Evolutionary conservation across 2,329 filamentous ascomycete species (phyloP), one percentile per base, ranked within the genome.

Genomic region (Fusarium sp.): DNA sequence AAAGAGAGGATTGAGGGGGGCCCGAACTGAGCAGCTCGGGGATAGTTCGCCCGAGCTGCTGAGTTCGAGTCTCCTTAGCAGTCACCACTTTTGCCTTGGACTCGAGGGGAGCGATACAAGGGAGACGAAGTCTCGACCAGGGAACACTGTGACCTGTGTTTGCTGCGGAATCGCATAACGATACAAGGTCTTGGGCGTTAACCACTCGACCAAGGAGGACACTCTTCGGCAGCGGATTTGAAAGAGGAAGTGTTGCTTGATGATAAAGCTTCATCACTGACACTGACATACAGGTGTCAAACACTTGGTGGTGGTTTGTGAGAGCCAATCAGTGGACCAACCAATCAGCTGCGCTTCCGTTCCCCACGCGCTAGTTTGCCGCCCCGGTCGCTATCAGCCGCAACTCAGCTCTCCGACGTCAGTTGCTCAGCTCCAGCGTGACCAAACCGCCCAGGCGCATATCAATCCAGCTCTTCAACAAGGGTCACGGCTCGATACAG

Each of bases 381-480:
- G 79, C 80, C 78, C 74, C 25, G 18, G 79, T 79, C 77, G 80
- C 71, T 78, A 80, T 73, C 67, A 63, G 52, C 42, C 59, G 27
- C 25, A 66, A 63, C 63, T 72, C 63, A 58, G 63, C 60, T 65
- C 54, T 66, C 63, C 71, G 74, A 76, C 70, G 70, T 76, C 68
- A 75, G 47, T 52, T 52, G 25, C 47, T 52, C 47, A 31, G 47
- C 27, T 29, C 13, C 42, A 47, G 42, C 22, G 42, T 52, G 47
- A 52, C 52, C 52, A 22, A 57, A 57, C 31, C 33, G 14, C 56
- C 54, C 54, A 13, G 54, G 16, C 5, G 29, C 13, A 22, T 25
- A 36, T 25, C 20, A 38, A 36, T 27, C 33, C 31, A 36, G 16
- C n/a, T 25, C 31, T n/a, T 22, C 56, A n/a, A 36, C 25, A 42